Evolutionary conservation across 2,329 filamentous ascomycete species (phyloP), one percentile per base, ranked within the genome.

Genomic region (Torrubiella hemipterigena): DNA sequence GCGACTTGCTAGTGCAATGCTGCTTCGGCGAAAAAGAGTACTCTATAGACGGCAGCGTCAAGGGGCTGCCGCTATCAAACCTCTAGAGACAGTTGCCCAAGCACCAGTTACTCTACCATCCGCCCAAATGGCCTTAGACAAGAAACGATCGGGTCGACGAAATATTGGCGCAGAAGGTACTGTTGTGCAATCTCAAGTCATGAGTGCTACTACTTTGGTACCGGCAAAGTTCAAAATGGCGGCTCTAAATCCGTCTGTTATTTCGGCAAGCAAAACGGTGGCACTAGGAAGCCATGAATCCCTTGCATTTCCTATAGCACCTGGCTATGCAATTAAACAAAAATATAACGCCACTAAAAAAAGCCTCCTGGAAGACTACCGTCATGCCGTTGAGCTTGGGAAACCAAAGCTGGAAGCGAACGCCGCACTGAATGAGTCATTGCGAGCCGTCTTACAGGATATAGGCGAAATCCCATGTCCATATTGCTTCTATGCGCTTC

Each of bases 381-480:
- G 15, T 13, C n/a, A 27, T 11, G n/a, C 24, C 8, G 7, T 13
- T 8, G 15, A 14, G 7, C 12, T 11, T n/a, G n/a, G n/a, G n/a
- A n/a, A n/a, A n/a, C n/a, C n/a, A n/a, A n/a, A n/a, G n/a, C n/a
- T n/a, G n/a, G n/a, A 8, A 7, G 13, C 8, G 8, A 14, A 7
- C 12, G 8, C 13, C 7, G n/a, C 8, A 8, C 8, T 7, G 18
- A n/a, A n/a, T 21, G n/a, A 17, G 10, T 9, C 19, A 6, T 15
- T 20, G 10, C 17, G 12, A 13, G 12, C n/a, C 17, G 10, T 9
- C 8, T 15, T 17, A 13, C 28, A 30, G 14, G 22, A 5, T 9
- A 30, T 22, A 5, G 32, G 27, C 7, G 32, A 31, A 14, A 31
- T 34, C 13, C 10, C 10, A 9, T 34, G 32, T 13, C 32, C 27